A percentile compares a stretch with the other conserved stretches of the same genome.
phyloP scores from a whole-genome alignment of 306 rosid genomes.

The Oemleria cerasiformis region DNA sequence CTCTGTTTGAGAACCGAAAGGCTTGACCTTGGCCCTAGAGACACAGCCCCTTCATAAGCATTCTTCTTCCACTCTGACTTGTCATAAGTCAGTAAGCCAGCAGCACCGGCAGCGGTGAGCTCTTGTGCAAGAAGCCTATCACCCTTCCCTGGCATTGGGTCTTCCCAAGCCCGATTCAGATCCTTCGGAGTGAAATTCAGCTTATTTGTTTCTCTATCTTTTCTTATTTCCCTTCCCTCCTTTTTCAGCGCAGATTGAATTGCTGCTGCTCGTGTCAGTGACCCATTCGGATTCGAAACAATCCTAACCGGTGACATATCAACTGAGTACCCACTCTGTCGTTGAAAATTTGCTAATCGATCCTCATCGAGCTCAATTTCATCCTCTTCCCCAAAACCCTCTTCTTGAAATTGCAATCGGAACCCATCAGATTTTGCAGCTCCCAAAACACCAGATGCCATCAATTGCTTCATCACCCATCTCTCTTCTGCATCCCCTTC shows the following conservation, averaged over 20 bases:
- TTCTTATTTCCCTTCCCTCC: conserved; percentile 87
- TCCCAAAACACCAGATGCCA: conserved; percentile 71
- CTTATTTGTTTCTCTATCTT: conserved; percentile 75
- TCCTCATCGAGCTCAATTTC: conserved; percentile 82
- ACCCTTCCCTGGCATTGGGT: conserved; percentile 79
- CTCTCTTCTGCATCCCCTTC: conserved; percentile 41
- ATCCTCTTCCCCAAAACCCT: conserved; percentile 80
- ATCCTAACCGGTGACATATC: conserved; percentile 92
- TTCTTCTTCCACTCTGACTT: conserved; percentile 88
- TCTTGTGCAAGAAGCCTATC: conserved; percentile 89
- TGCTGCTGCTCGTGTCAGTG: conserved; percentile 79
- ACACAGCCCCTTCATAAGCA: conserved; percentile 72
- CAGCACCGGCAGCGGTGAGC: conserved; percentile 71
- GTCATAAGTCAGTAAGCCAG: conserved; percentile 70
- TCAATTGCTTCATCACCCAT: conserved; percentile 78
- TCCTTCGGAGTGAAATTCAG: conserved; percentile 79
- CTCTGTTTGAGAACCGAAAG: conserved; percentile 76
- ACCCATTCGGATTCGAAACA: conserved; percentile 76
- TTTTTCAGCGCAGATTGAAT: conserved; percentile 79
- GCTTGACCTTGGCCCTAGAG: conserved; percentile 78
- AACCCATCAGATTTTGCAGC: conserved; percentile 63
- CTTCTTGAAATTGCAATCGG: conserved; percentile 53
- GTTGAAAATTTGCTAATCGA: conserved; percentile 69
- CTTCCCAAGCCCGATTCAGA: conserved; percentile 96
- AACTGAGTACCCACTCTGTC: conserved; percentile 69